These are phyloP conservation scores for Rhizopogon rudus DNA, from an alignment of 768 basidiomycete genomes.

Conservation along the genomic window DNA sequence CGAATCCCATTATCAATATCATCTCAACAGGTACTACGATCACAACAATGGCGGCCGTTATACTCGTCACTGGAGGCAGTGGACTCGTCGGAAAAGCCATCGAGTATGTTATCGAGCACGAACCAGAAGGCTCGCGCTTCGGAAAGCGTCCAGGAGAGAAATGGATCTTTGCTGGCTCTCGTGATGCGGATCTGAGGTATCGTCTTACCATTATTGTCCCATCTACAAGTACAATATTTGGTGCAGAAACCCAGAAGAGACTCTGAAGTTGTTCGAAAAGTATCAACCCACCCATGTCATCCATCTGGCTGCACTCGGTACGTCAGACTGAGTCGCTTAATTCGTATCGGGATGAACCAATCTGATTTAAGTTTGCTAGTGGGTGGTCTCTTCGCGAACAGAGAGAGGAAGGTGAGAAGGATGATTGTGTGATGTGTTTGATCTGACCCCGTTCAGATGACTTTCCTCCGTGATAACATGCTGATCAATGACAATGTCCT, in stretches of 20 bases:
- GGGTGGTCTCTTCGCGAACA: conserved; percentile 93
- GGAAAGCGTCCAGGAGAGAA: conserved; percentile 71
- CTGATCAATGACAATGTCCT: conserved; percentile 95
- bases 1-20: too few relatives aligned
- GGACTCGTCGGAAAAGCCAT: conserved; percentile 89
- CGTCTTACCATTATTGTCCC: neutral
- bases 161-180: conserved; percentile 80
- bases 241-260: conserved; percentile 62
- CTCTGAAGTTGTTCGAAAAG: conserved; percentile 76
- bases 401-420: conserved; percentile 76
- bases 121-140: conserved; percentile 73
- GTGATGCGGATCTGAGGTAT: conserved; percentile 84
- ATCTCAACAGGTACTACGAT: neutral
- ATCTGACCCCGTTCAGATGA: conserved; percentile 43
- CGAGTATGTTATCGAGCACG: conserved; percentile 69
- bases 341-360: neutral
- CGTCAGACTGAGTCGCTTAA: conserved; percentile 17
- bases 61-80: conserved; percentile 81
- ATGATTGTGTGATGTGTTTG: neutral
- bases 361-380: conserved; percentile 41
- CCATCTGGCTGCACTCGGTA: conserved; percentile 90
- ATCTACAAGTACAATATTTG: neutral
- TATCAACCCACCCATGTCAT: conserved; percentile 96
- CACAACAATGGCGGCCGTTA: conserved; percentile 33
- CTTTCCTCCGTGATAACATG: conserved; percentile 91